Evolutionary conservation across 805 yeast species (phyloP).

Genomic region (Metschnikowia santaceciliae): DNA sequence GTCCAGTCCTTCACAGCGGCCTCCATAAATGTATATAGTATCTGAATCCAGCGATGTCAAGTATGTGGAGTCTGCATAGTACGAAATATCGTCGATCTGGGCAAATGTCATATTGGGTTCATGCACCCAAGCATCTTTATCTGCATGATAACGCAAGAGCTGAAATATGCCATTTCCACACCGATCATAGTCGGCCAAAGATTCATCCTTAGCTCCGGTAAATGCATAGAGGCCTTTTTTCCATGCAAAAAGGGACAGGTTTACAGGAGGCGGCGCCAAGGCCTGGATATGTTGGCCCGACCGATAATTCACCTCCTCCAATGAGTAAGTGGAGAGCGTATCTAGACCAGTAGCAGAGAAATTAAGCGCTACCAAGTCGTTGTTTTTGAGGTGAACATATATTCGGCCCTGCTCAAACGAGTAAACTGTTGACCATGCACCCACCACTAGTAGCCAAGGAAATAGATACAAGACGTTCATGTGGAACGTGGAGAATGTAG

Average conservation of each 20-base stretch:
- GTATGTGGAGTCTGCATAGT: conserved; percentile 36
- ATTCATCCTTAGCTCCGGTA: conserved; percentile 7
- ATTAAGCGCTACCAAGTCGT: conserved; percentile 33
- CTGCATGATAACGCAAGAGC: conserved; percentile 20
- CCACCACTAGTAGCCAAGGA: conserved; percentile 4
- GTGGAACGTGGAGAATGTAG: too few species aligned
- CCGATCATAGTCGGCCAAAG: conserved; percentile 7
- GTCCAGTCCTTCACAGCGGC: conserved; percentile 26
- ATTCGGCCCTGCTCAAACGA: conserved; percentile 30
- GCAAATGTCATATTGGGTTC: conserved; percentile 18
- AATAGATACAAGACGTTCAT: not conserved
- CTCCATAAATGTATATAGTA: conserved; percentile 54
- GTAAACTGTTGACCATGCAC: conserved; percentile 34
- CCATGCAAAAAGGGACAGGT: conserved; percentile 29
- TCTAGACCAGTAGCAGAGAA: conserved; percentile 33
- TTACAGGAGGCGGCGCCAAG: conserved; percentile 30
- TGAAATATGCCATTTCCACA: conserved; percentile 29
- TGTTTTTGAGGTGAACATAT: conserved; percentile 33
- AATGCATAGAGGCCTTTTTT: conserved; percentile 30
- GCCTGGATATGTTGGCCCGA: conserved; percentile 21
- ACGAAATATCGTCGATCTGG: conserved; percentile 26
- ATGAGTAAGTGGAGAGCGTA: conserved; percentile 8
- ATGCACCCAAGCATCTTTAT: conserved; percentile 20
- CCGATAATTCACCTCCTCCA: conserved; percentile 16
- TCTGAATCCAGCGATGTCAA: conserved; percentile 36